Percentiles rank a stretch among this genome's conserved stretches.
These are phyloP conservation scores for Phaeophleospora eucalypticola DNA, from an alignment of 2,329 filamentous ascomycete species.

Conservation along the genomic window DNA sequence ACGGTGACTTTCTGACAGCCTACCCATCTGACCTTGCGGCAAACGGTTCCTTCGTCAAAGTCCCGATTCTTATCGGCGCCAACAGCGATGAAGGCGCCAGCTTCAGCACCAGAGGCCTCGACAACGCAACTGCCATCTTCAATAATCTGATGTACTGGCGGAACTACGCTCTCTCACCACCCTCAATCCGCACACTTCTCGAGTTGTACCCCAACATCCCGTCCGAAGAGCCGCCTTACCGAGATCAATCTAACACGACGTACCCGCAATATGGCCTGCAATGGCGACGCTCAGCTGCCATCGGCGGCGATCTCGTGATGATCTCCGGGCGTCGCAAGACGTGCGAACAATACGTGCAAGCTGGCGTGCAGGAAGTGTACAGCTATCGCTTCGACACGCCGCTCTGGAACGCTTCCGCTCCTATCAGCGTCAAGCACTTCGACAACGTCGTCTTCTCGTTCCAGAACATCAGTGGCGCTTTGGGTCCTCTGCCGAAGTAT, in stretches of 20 bases:
- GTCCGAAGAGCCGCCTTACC: no score
- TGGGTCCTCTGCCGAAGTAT: background rate
- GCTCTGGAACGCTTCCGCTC: no score
- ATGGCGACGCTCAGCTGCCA: background rate
- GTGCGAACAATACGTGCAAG: no score
- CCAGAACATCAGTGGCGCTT: background rate
- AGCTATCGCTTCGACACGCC: background rate
- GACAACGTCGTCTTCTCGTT: background rate
- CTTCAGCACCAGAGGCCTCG: constrained; percentile 37
- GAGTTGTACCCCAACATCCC: no score
- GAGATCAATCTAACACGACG: no score
- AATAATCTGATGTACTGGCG: background rate
- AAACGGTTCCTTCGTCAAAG: constrained; percentile 39
- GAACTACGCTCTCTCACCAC: no score
- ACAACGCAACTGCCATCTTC: background rate
- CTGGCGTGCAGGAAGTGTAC: background rate
- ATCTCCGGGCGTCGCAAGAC: background rate
- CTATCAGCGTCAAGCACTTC: background rate
- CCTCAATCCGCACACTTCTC: no score
- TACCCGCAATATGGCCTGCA: no score
- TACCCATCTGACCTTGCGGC: constrained; percentile 46
- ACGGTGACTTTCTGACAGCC: constrained; percentile 46
- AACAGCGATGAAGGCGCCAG: constrained; percentile 49
- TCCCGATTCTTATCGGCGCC: constrained; percentile 48
- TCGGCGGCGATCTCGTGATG: background rate